Percentiles rank a stretch among this genome's conserved stretches.
Evolutionary conservation across 1,284 basidiomycete species (phyloP).

Genomic region (Ceratobasidium sp.): DNA sequence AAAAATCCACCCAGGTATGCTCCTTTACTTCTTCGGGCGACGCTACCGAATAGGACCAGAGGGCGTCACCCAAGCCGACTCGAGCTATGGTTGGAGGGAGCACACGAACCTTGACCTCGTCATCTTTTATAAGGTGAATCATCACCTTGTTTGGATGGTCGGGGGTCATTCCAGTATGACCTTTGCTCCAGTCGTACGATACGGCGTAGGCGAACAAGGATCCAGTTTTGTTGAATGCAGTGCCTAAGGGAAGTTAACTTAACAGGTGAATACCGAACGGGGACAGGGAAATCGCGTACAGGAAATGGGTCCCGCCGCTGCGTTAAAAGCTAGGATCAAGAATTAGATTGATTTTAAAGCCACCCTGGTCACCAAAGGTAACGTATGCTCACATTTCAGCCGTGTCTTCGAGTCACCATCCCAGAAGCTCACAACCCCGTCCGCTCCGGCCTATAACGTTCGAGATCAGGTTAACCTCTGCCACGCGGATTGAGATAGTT

Average conservation of each 20-base stretch:
- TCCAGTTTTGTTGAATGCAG: slow-evolving; percentile 86
- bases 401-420: slow-evolving; percentile 91
- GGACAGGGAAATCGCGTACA: slow-evolving; percentile 38
- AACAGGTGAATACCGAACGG: slow-evolving; percentile 50
- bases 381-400: slow-evolving; percentile 77
- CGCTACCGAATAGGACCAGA: no score
- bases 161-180: slow-evolving; percentile 87
- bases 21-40: no score
- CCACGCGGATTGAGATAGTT: no score
- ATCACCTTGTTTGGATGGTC: slow-evolving; percentile 87
- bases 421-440: slow-evolving; percentile 66
- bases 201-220: slow-evolving; percentile 59
- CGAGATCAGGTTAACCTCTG: no score
- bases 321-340: slow-evolving; percentile 71
- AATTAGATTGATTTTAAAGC: background rate
- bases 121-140: slow-evolving; percentile 90
- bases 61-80: no score
- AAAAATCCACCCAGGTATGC: no score
- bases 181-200: slow-evolving; percentile 93
- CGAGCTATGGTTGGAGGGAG: background rate
- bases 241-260: slow-evolving; percentile 58
- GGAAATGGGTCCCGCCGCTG: slow-evolving; percentile 75
- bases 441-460: slow-evolving; percentile 34
- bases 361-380: no score
- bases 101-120: slow-evolving; percentile 76